phyloP scores from a whole-genome alignment of 805 yeast species.

The Metahyphopichia silvanorum region DNA sequence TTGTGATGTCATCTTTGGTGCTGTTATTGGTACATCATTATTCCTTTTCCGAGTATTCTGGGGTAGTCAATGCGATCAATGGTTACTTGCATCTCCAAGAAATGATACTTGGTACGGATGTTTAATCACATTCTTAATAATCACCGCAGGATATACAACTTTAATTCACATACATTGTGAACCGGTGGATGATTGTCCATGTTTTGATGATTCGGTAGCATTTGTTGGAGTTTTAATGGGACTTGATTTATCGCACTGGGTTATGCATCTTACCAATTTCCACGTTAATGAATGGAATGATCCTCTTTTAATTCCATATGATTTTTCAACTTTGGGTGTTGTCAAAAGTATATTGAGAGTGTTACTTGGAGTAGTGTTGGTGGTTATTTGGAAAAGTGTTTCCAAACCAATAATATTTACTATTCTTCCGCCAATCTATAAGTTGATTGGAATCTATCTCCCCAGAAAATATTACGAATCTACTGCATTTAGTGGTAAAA shows the following conservation, averaged over 20 bases:
- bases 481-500: constrained; percentile 32
- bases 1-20: constrained; percentile 69
- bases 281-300: constrained; percentile 18
- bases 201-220: constrained; percentile 93
- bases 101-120: constrained; percentile 14
- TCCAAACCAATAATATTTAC: constrained; percentile 66
- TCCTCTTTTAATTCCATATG: constrained; percentile 41
- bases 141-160: constrained; percentile 41
- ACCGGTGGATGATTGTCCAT: constrained; percentile 93
- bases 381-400: constrained; percentile 69
- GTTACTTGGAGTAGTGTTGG: constrained; percentile 56
- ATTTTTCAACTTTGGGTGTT: constrained; percentile 40
- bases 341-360: constrained; percentile 45
- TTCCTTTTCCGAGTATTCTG: constrained; percentile 43
- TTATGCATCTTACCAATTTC: constrained; percentile 28
- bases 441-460: constrained; percentile 31
- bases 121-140: constrained; percentile 29
- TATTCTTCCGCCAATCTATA: constrained; percentile 59
- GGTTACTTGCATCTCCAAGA: constrained; percentile 28
- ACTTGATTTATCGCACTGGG: constrained; percentile 60
- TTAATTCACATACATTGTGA: constrained; percentile 69
- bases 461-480: constrained; percentile 37
- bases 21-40: constrained; percentile 55
- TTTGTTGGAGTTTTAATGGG: constrained; percentile 88
- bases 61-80: constrained; percentile 45